phyloP scores from a whole-genome alignment of 2,329 filamentous ascomycete genomes.

The Colletotrichum sp. region DNA sequence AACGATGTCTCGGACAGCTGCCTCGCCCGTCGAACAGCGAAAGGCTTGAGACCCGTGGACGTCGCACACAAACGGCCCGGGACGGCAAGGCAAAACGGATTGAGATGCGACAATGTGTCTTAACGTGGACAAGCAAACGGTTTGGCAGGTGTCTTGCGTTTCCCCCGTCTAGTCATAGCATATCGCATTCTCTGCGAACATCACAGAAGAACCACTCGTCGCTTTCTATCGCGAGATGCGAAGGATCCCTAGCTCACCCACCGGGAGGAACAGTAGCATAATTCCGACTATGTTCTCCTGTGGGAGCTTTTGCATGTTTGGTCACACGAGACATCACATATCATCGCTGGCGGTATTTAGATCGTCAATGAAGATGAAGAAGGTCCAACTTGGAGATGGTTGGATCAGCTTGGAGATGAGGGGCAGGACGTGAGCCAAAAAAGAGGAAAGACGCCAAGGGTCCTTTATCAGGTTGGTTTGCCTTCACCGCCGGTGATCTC shows the following conservation, averaged over 20 bases:
- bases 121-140: neutral
- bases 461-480: neutral
- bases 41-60: neutral
- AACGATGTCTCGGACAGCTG: neutral
- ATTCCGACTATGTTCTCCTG: neutral
- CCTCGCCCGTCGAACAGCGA: neutral
- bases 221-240: neutral
- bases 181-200: no score
- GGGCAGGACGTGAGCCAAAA: neutral
- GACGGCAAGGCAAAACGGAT: neutral
- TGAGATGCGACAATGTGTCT: neutral
- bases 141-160: neutral
- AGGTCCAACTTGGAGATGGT: neutral
- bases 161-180: no score
- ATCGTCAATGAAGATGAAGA: neutral
- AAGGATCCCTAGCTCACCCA: neutral
- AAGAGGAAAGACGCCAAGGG: neutral
- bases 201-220: neutral
- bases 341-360: neutral
- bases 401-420: neutral
- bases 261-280: accelerated
- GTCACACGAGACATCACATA: neutral
- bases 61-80: neutral
- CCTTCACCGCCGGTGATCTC: neutral
- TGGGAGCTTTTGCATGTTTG: neutral